Percentiles rank a stretch among this genome's conserved stretches.
phyloP scores from a whole-genome alignment of 75 land plant genomes.

The Gnetum montanum region DNA sequence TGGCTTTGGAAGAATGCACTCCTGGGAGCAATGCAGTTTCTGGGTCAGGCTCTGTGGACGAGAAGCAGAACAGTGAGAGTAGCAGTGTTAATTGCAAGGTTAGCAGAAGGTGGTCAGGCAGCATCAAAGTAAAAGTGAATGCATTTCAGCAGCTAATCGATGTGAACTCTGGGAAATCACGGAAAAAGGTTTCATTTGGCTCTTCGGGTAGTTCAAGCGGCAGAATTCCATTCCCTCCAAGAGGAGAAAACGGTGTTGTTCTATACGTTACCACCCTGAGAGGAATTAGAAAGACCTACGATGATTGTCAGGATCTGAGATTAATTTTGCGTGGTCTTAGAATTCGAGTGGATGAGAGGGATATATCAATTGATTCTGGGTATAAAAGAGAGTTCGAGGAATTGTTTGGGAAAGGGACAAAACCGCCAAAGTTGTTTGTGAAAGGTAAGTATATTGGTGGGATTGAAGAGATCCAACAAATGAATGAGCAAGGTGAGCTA shows the following conservation, averaged over 20 bases:
- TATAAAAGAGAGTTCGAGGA: constrained; percentile 42
- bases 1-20: constrained; percentile 20
- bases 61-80: too few relatives aligned
- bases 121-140: constrained; percentile 9
- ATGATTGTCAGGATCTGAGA: constrained; percentile 42
- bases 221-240: constrained; percentile 12
- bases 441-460: constrained; percentile 61
- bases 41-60: neutral
- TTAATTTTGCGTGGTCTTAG: constrained; percentile 39
- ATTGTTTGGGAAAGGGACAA: constrained; percentile 15
- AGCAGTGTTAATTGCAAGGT: neutral
- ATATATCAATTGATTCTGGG: constrained; percentile 47
- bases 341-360: constrained; percentile 53
- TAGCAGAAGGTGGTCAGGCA: neutral
- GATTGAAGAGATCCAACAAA: constrained; percentile 48
- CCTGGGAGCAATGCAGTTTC: constrained; percentile 15
- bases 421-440: constrained; percentile 45
- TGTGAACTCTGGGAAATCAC: neutral
- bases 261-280: constrained; percentile 57
- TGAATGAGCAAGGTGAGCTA: constrained; percentile 59
- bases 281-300: constrained; percentile 49
- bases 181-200: neutral
- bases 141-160: constrained; percentile 19
- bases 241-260: constrained; percentile 26
- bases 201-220: neutral